These are phyloP conservation scores for Aureobasidium sp. DNA, from an alignment of 2,329 filamentous ascomycete species.

Conservation along the genomic window DNA sequence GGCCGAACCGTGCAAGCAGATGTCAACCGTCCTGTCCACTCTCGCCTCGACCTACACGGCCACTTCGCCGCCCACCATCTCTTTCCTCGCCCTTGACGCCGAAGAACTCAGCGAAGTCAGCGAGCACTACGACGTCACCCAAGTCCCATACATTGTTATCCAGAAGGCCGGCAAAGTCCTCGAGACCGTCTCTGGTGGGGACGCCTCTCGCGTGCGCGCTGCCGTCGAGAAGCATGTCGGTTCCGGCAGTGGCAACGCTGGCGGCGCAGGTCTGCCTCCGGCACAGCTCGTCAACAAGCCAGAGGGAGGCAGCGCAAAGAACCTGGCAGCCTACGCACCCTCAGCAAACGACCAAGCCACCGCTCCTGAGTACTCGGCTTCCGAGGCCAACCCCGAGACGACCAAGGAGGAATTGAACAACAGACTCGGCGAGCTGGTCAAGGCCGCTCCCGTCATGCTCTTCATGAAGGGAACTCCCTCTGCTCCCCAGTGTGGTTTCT, in stretches of 20 bases:
- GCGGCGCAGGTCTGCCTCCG: constrained; percentile 32
- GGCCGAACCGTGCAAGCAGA: constrained; percentile 93
- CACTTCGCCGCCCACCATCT: constrained; percentile 56
- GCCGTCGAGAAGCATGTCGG: constrained; percentile 78
- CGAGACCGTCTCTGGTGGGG: constrained; percentile 82
- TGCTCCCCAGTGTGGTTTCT: constrained; percentile 85
- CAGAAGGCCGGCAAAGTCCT: constrained; percentile 66
- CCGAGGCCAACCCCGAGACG: constrained; percentile 33
- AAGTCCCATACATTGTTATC: constrained; percentile 86
- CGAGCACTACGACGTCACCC: constrained; percentile 87
- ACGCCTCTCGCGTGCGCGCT: constrained; percentile 73
- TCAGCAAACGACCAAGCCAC: constrained; percentile 34
- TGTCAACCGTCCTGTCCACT: constrained; percentile 76
- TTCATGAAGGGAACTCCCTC: constrained; percentile 98
- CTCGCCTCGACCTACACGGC: constrained; percentile 79
- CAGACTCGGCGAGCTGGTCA: constrained; percentile 75
- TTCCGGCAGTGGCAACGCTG: constrained; percentile 26
- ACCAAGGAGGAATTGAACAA: constrained; percentile 79
- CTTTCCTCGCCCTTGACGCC: constrained; percentile 86
- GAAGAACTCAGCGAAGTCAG: constrained; percentile 89
- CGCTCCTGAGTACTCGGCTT: constrained; percentile 39
- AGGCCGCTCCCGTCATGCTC: constrained; percentile 93
- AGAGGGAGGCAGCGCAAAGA: constrained; percentile 28
- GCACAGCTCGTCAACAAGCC: constrained; percentile 38
- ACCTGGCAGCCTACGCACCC: constrained; percentile 40